Base-by-base conservation (phyloP, 345 rosid genomes). In the Melaleuca alternifolia region DNA sequence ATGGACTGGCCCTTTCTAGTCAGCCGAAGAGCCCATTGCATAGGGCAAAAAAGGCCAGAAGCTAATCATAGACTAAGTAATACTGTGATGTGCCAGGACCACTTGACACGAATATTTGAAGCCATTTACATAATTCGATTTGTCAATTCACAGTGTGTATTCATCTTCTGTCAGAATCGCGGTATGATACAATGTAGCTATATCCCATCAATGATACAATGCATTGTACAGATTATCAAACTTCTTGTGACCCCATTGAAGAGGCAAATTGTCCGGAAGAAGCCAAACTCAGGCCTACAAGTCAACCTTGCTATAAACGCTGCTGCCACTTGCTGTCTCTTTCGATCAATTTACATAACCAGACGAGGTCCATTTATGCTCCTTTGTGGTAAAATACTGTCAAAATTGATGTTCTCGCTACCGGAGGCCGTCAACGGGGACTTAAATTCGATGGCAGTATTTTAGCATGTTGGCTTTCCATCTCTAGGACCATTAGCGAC, bases 381-480 rank as follows among this genome's bases (percentile, higher is more conserved):
- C 86, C 86, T 59, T 71, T 82, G 62, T 23, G 51, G 82, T 76
- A 85, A 86, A 84, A 54, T 53, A 23, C 83, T 83, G 86, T 87
- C 90, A 86, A 56, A 85, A 85, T 13, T 76, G 24, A 57, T 89
- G 26, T 86, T 51, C 87, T 84, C 83, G n/a, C 57, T 33, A 21
- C 48, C 30, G 41, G 52, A 51, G 57, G 51, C 62, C 85, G 87
- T 91, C 92, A 95, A 57, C 86, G 92, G 52, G 96, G 93, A 91
- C 93, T 94, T 15, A 91, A 89, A 20, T 98, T 97, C 6, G 99
- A 93, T n/a, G 98, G 92, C 90, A 96, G 89, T 87, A 96, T 98
- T 91, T 97, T 96, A 0, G 97, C 99, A 21, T 95, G 99, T 84
- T 97, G 98, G 90, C 99, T 93, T 92, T 95, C 99, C 98, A 96